A percentile compares a stretch with the other conserved stretches of the same genome.
Conservation (phyloP, 495 filamentous ascomycete species). For the Penicillium crystallinum region DNA sequence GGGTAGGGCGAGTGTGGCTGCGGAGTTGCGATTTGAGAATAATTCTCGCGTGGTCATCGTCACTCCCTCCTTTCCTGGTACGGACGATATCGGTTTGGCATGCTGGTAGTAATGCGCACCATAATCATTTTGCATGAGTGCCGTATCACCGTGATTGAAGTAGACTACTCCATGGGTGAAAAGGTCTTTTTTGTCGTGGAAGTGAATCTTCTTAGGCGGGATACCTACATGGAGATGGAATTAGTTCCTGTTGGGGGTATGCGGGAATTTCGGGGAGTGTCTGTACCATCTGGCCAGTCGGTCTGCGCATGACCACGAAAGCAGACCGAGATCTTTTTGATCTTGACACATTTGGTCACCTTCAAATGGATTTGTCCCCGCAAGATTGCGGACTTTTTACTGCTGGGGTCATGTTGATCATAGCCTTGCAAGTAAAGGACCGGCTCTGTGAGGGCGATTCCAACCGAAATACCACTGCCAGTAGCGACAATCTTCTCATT, state of each 20-base stretch:
- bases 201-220: slow-evolving; percentile 79
- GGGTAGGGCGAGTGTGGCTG: slow-evolving; percentile 33
- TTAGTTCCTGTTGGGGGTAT: slow-evolving; percentile 5
- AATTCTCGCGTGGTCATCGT: slow-evolving; percentile 38
- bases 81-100: slow-evolving; percentile 35
- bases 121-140: slow-evolving; percentile 61
- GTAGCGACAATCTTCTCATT: slow-evolving; percentile 67
- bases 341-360: slow-evolving; percentile 84
- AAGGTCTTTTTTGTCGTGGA: slow-evolving; percentile 67
- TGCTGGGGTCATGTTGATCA: slow-evolving; percentile 67
- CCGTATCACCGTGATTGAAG: slow-evolving; percentile 51
- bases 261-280: neutral
- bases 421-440: slow-evolving; percentile 87
- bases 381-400: slow-evolving; percentile 74
- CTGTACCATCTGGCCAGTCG: slow-evolving; percentile 89
- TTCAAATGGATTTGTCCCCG: slow-evolving; percentile 78
- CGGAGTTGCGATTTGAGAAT: slow-evolving; percentile 35
- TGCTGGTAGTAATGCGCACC: slow-evolving; percentile 44
- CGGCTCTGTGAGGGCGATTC: slow-evolving; percentile 79
- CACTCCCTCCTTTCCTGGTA: slow-evolving; percentile 46
- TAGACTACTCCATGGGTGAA: slow-evolving; percentile 45
- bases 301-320: slow-evolving; percentile 83
- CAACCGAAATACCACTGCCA: slow-evolving; percentile 66
- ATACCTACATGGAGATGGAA: slow-evolving; percentile 64
- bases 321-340: slow-evolving; percentile 86